Evolutionary conservation across 1,284 basidiomycete species (phyloP), one percentile per base, ranked within the genome.

Genomic region (Bjerkandera adusta): DNA sequence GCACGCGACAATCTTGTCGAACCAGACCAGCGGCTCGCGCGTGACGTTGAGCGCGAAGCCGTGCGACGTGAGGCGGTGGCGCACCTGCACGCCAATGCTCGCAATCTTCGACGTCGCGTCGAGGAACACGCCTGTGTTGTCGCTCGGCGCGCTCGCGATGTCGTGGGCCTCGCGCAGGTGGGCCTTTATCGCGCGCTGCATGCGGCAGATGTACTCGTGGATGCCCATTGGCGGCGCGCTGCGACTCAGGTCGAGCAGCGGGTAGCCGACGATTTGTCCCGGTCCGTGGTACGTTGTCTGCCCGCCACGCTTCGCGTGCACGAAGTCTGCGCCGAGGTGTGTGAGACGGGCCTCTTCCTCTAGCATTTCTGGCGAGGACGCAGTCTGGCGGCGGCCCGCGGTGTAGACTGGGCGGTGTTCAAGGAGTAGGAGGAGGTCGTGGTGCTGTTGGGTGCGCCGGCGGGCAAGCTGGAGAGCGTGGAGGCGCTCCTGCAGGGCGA

Each of bases 251-350:
- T 99, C 94, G 36, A 98, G 73, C 42, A 98, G 77, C 1, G 94
- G 92, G 62, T 99, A 99, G 26, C 93, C 97, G 11, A 97, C 90
- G 52, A 99, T 75, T 68, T 99, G 97, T 2, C 97, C 97, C 0
- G 96, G 96, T 0, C 97, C 97, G 65, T 99, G 97, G 66, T 93
- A 99, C 2, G 97, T 99, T 47, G 94, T 79, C 66, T 97, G 86
- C 1, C 96, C 96, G 8, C 96, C 96, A 49, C 97, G 77, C 52
- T 83, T 79, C 2, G 94, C 87, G 26, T 81, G 71, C 32, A 89
- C 77, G 62, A 96, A 96, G 60, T 96, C 92, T 0, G 96, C 95
- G 13, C 95, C 93, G 20, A 93, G 75, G 12, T 70, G 69, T 7
- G 73, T 78, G 22, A 97, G 72, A 39, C 89, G 81, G 30, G 66